Percentiles rank a stretch among this genome's conserved stretches.
These are phyloP conservation scores for Amylocarpus encephaloides DNA, from an alignment of 2,329 filamentous ascomycete genomes.

Conservation along the genomic window DNA sequence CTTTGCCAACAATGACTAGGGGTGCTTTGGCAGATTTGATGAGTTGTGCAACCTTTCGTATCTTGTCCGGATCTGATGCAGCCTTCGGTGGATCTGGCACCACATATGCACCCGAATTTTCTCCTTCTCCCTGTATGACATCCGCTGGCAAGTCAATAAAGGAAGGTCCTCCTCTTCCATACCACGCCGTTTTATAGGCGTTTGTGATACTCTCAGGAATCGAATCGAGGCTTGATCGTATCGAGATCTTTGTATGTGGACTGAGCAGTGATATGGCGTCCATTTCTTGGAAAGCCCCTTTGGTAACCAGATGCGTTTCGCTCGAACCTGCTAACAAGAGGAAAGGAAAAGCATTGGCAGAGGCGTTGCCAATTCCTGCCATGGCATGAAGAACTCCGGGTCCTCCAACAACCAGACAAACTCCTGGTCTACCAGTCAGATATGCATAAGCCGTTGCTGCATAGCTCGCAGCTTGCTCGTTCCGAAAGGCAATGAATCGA, in stretches of 20 bases:
- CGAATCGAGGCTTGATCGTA: conserved; percentile 39
- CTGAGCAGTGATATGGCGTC: conserved; percentile 47
- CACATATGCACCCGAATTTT: conserved; percentile 19
- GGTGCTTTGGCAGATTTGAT: conserved; percentile 43
- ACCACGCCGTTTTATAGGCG: conserved; percentile 47
- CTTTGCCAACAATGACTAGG: conserved; percentile 49
- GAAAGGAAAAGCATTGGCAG: conserved; percentile 48
- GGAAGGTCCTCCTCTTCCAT: conserved; percentile 45
- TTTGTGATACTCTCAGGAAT: conserved; percentile 42
- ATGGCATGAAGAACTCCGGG: conserved; percentile 52
- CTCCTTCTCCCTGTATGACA: conserved; percentile 41
- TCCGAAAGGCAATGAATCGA: conserved; percentile 51
- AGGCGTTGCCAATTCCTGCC: conserved; percentile 47
- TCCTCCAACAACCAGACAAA: conserved; percentile 53
- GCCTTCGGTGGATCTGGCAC: conserved; percentile 37
- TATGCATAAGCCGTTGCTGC: conserved; percentile 53
- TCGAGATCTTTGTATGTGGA: conserved; percentile 46
- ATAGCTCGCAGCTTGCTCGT: conserved; percentile 53
- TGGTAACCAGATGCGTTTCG: conserved; percentile 44
- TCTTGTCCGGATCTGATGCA: conserved; percentile 38
- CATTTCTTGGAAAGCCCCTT: conserved; percentile 52
- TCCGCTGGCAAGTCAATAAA: conserved; percentile 52
- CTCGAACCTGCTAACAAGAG: conserved; percentile 48
- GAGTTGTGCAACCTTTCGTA: conserved; percentile 38
- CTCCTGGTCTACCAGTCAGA: conserved; percentile 47